Base-by-base conservation (phyloP, 2,329 filamentous ascomycete species). In the Xylariaceae sp. region DNA sequence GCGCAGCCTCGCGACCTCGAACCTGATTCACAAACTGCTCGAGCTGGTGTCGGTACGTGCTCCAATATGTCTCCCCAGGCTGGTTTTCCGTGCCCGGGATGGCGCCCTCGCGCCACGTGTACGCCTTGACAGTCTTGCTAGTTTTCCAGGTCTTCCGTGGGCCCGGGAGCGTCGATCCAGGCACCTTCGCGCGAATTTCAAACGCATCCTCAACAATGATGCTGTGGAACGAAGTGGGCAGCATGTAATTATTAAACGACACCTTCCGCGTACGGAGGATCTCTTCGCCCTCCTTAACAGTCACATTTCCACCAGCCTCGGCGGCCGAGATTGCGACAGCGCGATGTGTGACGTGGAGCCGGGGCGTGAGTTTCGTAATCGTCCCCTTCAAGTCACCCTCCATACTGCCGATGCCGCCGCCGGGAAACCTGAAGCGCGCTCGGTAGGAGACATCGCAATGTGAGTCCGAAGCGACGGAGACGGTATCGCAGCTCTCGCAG, bases 11-110 rank as follows among this genome's bases (percentile, higher is more conserved):
- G 12, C 62, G 53, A 3, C 64, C 65, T 32, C 64, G 64, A 22
- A 71, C 52, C 37, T 53, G 59, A 48, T 69, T 66, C 3, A 70
- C 65, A 40, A 71, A 72, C 35, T 64, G 59, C 50, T 71, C 67
- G 5, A 72, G 57, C 53, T 67, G 60, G 52, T 68, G 62, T 6
- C 67, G 60, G 46, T 70, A 71, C 4, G 65, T 65, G 5, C 57
- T 57, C 68, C 67, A 71, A 44, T 58, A 61, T 5, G 56, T 41
- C 42, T 62, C 59, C 10, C 60, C 61, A 17, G 56, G 47, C 44
- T 59, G 55, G 8, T 53, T 47, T 20, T 52, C 48, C 2, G 17
- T 38, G 22, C 47, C 50, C 16, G 42, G 44, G n/a, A 59, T 54
- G 12, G 44, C 49, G 20, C 55, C 25, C 22, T 45, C 48, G 12